phyloP scores from a whole-genome alignment of 345 rosid species.

The Populus nigra region DNA sequence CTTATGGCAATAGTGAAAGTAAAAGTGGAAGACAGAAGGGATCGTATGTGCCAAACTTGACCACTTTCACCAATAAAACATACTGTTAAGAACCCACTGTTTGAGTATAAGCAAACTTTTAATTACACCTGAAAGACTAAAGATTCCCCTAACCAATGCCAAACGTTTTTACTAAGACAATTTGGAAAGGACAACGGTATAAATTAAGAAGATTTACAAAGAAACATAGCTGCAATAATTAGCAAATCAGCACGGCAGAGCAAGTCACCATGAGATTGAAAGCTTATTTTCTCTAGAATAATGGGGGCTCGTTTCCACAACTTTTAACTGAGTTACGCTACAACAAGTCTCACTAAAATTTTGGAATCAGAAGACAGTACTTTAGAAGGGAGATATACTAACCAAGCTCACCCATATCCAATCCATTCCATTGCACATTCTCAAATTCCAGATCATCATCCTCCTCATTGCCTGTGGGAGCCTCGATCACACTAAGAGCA shows the following conservation, averaged over 20 bases:
- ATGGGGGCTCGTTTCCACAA: background rate
- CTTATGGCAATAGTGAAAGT: conserved; percentile 54
- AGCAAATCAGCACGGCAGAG: background rate
- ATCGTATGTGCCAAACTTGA: conserved; percentile 60
- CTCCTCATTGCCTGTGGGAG: conserved; percentile 92
- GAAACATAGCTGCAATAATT: background rate
- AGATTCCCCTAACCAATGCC: background rate
- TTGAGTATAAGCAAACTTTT: conserved; percentile 12
- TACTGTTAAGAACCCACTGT: conserved; percentile 6
- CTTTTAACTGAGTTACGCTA: background rate
- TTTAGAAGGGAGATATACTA: background rate
- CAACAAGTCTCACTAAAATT: background rate
- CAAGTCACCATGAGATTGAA: background rate
- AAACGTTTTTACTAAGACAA: background rate
- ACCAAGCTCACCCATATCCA: conserved; percentile 63
- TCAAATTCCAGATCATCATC: conserved; percentile 75
- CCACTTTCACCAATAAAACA: conserved; percentile 21
- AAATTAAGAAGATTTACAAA: background rate
- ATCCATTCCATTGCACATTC: conserved; percentile 62
- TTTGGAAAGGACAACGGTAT: background rate
- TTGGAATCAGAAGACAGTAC: background rate
- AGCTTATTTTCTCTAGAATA: background rate
- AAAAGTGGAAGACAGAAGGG: conserved; percentile 51
- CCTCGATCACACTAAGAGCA: conserved; percentile 96
- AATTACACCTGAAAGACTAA: background rate